Evolutionary conservation across 2,329 filamentous ascomycete genomes (phyloP), one percentile per base, ranked within the genome.

Genomic region (Microcyclospora tardicrescens): DNA sequence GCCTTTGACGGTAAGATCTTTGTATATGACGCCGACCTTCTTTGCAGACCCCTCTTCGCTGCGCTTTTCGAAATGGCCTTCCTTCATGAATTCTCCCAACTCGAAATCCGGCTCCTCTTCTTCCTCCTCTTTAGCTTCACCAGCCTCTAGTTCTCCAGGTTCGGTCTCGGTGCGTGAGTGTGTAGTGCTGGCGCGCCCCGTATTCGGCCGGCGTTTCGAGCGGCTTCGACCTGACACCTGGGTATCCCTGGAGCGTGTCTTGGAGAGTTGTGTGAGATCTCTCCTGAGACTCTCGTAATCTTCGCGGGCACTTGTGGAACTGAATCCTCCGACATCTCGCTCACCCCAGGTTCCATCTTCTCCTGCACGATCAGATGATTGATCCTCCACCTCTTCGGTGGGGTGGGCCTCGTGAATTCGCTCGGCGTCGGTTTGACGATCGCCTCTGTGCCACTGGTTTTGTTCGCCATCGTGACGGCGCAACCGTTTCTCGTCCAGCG

Each of bases 1-100:
- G 13, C 83, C 83, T 56, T 81, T 78, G 19, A 89, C 83, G 0
- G 76, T 84, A 36, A 89, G 65, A 49, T 83, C 71, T 59, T 80
- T 83, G 66, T 79, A 89, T 1, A 85, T 64, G 1, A 89, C 79
- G 2, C 84, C 83, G 10, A 89, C 74, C 51, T 79, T 82, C 63
- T 89, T 91, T 10, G 78, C 72, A 0, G 82, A 80, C 28, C 69
- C 66, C 5, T 76, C 79, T 24, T 77, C 71, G 2, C 73, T 74
- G 10, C 80, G 71, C 55, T 81, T 84, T 60, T 86, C 83, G 42
- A 86, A 78, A 50, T 82, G 79, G 1, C 82, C 82, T 43, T 83
- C 75, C 34, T 75, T 72, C 61, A 87, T 73, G 54, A 87, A 87
- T 10, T 75, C 13, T 28, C 71, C 72, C 1, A 87, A 67, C 43